Percentiles rank a stretch among this genome's conserved stretches.
phyloP scores from a whole-genome alignment of 2,329 filamentous ascomycete species.

The Pseudogymnoascus sp. region DNA sequence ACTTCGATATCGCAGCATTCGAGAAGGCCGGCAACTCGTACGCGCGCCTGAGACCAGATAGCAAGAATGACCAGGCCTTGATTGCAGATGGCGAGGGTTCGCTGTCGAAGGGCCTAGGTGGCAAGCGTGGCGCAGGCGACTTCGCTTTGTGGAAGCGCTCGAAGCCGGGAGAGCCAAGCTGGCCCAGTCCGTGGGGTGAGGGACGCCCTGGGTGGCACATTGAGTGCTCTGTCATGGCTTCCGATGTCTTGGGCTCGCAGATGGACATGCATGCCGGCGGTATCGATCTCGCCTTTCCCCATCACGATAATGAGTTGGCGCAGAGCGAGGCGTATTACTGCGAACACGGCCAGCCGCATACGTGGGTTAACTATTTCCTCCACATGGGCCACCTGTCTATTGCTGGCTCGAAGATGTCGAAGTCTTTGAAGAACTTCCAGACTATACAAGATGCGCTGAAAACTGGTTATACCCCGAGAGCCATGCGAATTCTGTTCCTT shows the following conservation, averaged over 20 bases:
- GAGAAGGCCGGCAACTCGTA: conserved; percentile 80
- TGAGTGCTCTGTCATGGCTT: conserved; percentile 94
- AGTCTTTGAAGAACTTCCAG: conserved; percentile 91
- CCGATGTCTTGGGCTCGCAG: conserved; percentile 70
- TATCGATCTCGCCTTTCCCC: conserved; percentile 83
- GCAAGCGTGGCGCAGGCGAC: conserved; percentile 71
- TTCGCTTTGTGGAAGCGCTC: conserved; percentile 93
- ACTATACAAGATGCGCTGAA: conserved; percentile 78
- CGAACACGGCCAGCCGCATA: conserved; percentile 41
- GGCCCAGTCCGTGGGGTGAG: conserved; percentile 80
- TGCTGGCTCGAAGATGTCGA: conserved; percentile 89
- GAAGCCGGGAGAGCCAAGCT: conserved; percentile 85
- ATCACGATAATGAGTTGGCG: conserved; percentile 87
- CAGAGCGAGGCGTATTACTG: conserved; percentile 78
- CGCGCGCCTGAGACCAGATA: conserved; percentile 77
- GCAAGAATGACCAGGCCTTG: conserved; percentile 71
- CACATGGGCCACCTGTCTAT: conserved; percentile 93
- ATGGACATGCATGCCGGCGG: conserved; percentile 94
- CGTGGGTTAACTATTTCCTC: conserved; percentile 93
- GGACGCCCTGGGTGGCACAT: conserved; percentile 95
- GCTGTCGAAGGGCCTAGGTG: conserved; percentile 51
- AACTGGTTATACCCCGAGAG: conserved; percentile 64
- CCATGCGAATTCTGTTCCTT: conserved; percentile 77
- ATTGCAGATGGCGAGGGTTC: conserved; percentile 87
- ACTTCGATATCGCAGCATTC: conserved; percentile 85